Percentiles rank a stretch among this genome's conserved stretches.
Conservation (phyloP, 345 rosid species). For the Cardamine resedifolia region DNA sequence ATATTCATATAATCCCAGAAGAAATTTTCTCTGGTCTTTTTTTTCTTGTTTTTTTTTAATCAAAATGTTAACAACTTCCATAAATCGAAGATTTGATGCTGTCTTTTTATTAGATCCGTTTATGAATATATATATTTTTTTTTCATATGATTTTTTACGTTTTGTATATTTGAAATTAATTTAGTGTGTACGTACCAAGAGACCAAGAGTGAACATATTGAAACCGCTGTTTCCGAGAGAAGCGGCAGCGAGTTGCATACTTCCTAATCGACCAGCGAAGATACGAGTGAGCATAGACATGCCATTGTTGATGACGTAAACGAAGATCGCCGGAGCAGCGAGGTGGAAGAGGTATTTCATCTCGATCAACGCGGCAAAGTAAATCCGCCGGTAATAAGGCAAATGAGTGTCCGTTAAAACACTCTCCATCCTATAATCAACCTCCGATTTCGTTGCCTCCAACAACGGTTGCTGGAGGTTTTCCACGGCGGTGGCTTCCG, state of each 20-base stretch:
- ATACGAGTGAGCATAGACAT: constrained; percentile 61
- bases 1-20: not conserved
- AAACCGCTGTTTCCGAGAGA: constrained; percentile 63
- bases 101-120: not conserved
- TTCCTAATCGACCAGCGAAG: constrained; percentile 63
- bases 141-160: not conserved
- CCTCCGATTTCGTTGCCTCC: constrained; percentile 33
- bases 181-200: constrained; percentile 40
- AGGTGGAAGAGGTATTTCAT: constrained; percentile 45
- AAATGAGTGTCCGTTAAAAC: constrained; percentile 40
- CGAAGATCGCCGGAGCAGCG: constrained; percentile 58
- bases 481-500: constrained; percentile 24
- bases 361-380: constrained; percentile 52
- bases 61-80: too few relatives aligned
- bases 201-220: constrained; percentile 51
- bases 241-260: constrained; percentile 62
- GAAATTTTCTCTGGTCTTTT: not conserved
- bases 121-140: not conserved
- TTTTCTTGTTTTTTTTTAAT: too few relatives aligned
- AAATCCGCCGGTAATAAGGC: constrained; percentile 39
- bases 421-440: constrained; percentile 49
- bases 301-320: constrained; percentile 56
- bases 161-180: not conserved
- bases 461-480: constrained; percentile 34
- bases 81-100: not conserved